Evolutionary conservation across 192 early-diverging fungal species (phyloP), one percentile per base, ranked within the genome.

Genomic region (Chytriomyces sp.): DNA sequence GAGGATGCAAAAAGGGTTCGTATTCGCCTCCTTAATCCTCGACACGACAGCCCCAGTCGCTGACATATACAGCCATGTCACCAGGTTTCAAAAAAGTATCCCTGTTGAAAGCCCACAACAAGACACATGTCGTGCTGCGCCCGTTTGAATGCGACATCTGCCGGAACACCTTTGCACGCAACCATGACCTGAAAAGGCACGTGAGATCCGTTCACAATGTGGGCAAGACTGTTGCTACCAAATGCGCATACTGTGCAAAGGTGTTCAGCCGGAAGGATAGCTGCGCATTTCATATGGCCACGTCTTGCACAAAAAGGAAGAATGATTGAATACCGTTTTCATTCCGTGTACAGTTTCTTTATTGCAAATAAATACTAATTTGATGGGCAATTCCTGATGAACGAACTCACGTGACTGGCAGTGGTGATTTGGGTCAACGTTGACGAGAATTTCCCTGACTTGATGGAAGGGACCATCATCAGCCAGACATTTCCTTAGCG

Each of bases 171-270:
- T 70, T 70, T 44, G 54, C 68, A 38, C 53, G 68, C 12, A 70
- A 70, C 39, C 68, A 70, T 30, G 68, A 70, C 38, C 37, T 70
- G 44, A 49, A 49, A 22, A 49, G 44, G 44, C 44, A 49, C 44
- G 44, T 49, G 14, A 14, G 44, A 14, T n/a, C 17, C 22, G 44
- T 49, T 1, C 44, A 49, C 44, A 22, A 22, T 22, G 22, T 49
- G 14, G 44, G 44, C 14, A 49, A 49, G 3, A 49, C 44, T 1
- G 44, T 49, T 49, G 44, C 44, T 22, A 49, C 44, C 14, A 49
- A 49, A 3, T 49, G 44, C 44, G 14, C 44, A 22, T 49, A n/a
- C 44, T 49, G 44, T 22, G 22, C 44, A 14, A 49, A 49, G 22
- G 44, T 49, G 44, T 49, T 49, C 22, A n/a, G 17, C 22, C 44